Percentiles rank a stretch among this genome's conserved stretches.
Evolutionary conservation across 768 basidiomycete genomes (phyloP).

Genomic region (Hygrophorus pudorinus): DNA sequence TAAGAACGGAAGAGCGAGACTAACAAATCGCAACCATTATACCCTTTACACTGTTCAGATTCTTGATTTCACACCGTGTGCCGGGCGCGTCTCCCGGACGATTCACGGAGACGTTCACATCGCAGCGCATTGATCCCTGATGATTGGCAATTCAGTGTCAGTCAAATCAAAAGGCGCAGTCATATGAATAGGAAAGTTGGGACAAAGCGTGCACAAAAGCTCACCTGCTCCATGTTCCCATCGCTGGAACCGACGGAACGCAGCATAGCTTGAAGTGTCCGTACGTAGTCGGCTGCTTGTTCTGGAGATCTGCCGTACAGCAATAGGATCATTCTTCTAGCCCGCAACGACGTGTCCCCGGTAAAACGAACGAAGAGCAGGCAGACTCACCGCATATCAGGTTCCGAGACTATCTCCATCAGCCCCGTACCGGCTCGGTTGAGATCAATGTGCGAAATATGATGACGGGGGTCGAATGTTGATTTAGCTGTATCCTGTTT

Average conservation of each 20-base stretch:
- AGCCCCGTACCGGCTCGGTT: constrained; percentile 85
- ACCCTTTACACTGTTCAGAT: constrained; percentile 84
- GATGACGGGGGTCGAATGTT: constrained; percentile 41
- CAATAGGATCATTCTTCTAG: constrained; percentile 16
- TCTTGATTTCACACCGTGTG: constrained; percentile 94
- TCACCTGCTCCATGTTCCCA: constrained; percentile 94
- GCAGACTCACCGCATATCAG: constrained; percentile 63
- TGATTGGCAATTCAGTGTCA: too few relatives aligned
- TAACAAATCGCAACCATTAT: constrained; percentile 79
- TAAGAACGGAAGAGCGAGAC: constrained; percentile 13
- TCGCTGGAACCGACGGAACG: constrained; percentile 82
- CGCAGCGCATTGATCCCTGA: constrained; percentile 89
- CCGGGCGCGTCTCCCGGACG: constrained; percentile 50
- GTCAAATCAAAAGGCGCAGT: background rate
- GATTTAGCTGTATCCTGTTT: constrained; percentile 87
- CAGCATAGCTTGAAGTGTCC: constrained; percentile 69
- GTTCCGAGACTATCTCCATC: constrained; percentile 94
- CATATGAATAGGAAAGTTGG: constrained; percentile 8
- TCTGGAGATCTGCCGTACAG: constrained; percentile 51
- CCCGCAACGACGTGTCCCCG: too few relatives aligned
- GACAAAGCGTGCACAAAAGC: background rate
- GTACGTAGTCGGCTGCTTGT: constrained; percentile 83
- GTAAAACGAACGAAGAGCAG: background rate
- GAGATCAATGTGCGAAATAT: constrained; percentile 63
- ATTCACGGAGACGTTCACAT: constrained; percentile 92